phyloP scores from a whole-genome alignment of 2,329 filamentous ascomycete genomes.

The Neocatenulostroma microsporum region DNA sequence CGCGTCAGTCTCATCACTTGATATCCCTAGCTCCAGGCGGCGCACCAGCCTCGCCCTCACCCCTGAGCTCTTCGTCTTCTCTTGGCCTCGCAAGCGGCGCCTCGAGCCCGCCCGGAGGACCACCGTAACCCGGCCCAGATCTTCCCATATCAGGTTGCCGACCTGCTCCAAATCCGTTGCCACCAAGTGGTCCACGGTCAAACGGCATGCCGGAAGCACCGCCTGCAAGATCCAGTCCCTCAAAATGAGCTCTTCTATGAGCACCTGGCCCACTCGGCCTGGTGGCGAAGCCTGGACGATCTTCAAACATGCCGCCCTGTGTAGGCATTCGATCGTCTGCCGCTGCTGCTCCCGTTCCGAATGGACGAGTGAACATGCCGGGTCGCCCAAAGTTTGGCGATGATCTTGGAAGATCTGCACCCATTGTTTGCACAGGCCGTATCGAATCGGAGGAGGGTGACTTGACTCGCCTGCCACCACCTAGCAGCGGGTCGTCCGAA shows the following conservation, averaged over 20 bases:
- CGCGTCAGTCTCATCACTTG: no score
- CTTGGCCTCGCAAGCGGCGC: conserved; percentile 1
- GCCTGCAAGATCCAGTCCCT: background rate
- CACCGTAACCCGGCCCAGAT: background rate
- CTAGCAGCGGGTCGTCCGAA: background rate
- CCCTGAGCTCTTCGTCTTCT: background rate
- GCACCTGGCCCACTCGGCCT: background rate
- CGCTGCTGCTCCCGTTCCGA: background rate
- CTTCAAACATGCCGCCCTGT: background rate
- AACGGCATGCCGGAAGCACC: no score
- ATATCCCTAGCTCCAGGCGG: background rate
- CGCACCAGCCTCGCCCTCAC: conserved; percentile 1
- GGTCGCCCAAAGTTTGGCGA: no score
- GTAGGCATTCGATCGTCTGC: background rate
- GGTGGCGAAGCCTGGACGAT: background rate
- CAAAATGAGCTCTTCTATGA: background rate
- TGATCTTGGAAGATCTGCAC: no score
- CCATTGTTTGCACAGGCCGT: background rate
- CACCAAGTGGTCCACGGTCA: no score
- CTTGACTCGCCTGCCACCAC: background rate
- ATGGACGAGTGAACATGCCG: background rate
- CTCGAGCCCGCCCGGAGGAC: background rate
- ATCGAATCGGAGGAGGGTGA: background rate
- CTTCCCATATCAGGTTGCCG: background rate
- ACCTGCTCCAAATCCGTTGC: no score